Evolutionary conservation across 116 monocot species (phyloP).

Genomic region (Zostera marina): DNA sequence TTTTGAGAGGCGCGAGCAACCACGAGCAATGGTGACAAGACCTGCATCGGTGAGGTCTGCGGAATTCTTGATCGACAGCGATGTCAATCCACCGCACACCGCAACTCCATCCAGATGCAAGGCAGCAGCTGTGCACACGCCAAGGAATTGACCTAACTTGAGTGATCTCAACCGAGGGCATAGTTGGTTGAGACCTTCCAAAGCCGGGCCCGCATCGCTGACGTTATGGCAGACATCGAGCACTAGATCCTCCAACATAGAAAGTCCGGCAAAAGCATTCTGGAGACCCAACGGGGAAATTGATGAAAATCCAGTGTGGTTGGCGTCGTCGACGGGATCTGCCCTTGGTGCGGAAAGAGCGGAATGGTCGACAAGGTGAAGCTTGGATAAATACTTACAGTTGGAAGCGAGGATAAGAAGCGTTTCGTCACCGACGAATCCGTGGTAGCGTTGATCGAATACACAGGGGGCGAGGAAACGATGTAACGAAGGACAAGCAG

Average conservation of each 20-base stretch:
- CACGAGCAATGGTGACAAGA: constrained; percentile 47
- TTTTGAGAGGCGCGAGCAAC: constrained; percentile 47
- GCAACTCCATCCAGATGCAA: constrained; percentile 83
- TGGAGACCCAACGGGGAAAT: constrained; percentile 33
- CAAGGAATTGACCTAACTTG: constrained; percentile 49
- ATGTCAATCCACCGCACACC: constrained; percentile 45
- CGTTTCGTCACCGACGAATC: constrained; percentile 42
- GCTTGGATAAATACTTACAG: constrained; percentile 23
- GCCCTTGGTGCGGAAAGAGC: constrained; percentile 12
- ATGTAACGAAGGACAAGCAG: constrained; percentile 48
- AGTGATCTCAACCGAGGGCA: constrained; percentile 39
- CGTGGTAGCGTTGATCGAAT: constrained; percentile 64
- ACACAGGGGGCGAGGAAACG: constrained; percentile 41
- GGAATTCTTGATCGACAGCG: constrained; percentile 45
- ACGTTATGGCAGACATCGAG: constrained; percentile 50
- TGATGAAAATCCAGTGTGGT: background rate
- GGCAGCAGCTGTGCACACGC: constrained; percentile 47
- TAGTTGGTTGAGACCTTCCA: constrained; percentile 36
- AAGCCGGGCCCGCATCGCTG: constrained; percentile 29
- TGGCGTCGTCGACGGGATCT: constrained; percentile 6
- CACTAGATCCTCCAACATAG: constrained; percentile 42
- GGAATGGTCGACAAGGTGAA: constrained; percentile 14
- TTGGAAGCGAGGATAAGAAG: constrained; percentile 26
- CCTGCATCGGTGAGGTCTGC: constrained; percentile 54
- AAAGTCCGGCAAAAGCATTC: constrained; percentile 29